These are phyloP conservation scores for Gliomastix tumulicola DNA, from an alignment of 2,329 filamentous ascomycete species.

Conservation along the genomic window DNA sequence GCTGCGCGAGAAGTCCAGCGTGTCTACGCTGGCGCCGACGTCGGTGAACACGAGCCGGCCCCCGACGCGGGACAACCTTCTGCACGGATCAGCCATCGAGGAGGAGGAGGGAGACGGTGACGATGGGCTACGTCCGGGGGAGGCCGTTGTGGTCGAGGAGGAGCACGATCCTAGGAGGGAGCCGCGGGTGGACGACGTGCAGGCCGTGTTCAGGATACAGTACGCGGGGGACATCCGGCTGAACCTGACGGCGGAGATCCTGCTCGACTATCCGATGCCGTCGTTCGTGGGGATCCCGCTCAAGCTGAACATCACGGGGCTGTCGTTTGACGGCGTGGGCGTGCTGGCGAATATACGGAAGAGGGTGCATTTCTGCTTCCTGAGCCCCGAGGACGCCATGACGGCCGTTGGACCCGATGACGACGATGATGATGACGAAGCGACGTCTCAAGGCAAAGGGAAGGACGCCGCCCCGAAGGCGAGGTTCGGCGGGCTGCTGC, in stretches of 20 bases:
- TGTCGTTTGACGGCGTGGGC: constrained; percentile 92
- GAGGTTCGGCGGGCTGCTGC: constrained; percentile 66
- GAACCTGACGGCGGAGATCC: constrained; percentile 86
- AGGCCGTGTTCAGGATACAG: constrained; percentile 84
- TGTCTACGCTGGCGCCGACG: constrained; percentile 54
- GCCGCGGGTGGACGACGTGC: constrained; percentile 76
- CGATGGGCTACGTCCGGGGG: constrained; percentile 12
- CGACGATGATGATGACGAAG: constrained; percentile 15
- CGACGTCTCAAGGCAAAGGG: constrained; percentile 9
- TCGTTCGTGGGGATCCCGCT: constrained; percentile 95
- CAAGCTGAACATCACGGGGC: constrained; percentile 87
- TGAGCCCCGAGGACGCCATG: constrained; percentile 85
- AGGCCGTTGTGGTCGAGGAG: constrained; percentile 8
- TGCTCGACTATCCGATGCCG: constrained; percentile 97
- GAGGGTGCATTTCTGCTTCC: constrained; percentile 86
- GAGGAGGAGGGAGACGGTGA: constrained; percentile 26
- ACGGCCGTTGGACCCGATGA: constrained; percentile 55
- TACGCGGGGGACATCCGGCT: constrained; percentile 85
- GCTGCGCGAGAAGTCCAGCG: constrained; percentile 53
- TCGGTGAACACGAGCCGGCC: constrained; percentile 46
- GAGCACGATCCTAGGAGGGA: constrained; percentile 46
- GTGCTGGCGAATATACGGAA: constrained; percentile 87
- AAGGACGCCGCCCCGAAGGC: constrained; percentile 16
- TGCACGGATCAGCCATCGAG: constrained; percentile 26
- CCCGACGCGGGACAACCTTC: constrained; percentile 44